These are phyloP conservation scores for Nephelium lappaceum DNA, from an alignment of 345 rosid species.

Conservation along the genomic window DNA sequence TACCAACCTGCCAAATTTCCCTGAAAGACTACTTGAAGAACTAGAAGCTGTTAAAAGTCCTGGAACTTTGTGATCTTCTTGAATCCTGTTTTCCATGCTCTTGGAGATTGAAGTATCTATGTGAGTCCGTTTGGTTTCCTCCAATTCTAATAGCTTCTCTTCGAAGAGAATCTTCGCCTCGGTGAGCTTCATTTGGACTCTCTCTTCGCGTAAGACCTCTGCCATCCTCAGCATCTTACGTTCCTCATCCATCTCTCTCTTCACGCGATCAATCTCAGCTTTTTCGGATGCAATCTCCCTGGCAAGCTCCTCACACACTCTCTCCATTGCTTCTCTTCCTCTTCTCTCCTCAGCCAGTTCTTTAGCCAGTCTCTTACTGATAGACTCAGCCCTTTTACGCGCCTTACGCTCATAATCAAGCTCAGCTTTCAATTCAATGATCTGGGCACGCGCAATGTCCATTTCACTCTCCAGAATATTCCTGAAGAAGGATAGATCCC, in stretches of 20 bases:
- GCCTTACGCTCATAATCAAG: conserved; percentile 66
- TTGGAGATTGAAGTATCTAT: conserved; percentile 13
- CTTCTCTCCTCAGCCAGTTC: conserved; percentile 66
- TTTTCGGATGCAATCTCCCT: conserved; percentile 50
- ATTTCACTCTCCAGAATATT: conserved; percentile 57
- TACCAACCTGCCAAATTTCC: conserved; percentile 34
- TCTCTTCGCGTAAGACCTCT: conserved; percentile 77
- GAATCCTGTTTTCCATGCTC: conserved; percentile 13
- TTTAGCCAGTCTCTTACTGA: conserved; percentile 63
- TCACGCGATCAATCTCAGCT: conserved; percentile 57
- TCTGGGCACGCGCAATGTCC: conserved; percentile 49
- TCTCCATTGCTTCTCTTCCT: conserved; percentile 64
- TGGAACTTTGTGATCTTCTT: conserved; percentile 28
- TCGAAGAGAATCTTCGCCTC: conserved; percentile 77
- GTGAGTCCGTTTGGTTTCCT: conserved; percentile 27
- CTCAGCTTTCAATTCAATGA: conserved; percentile 72
- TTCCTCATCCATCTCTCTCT: conserved; percentile 72
- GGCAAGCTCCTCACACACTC: conserved; percentile 61
- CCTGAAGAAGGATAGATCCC: conserved; percentile 67
- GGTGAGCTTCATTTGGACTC: conserved; percentile 87
- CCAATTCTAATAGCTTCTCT: conserved; percentile 63
- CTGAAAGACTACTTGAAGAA: conserved; percentile 28
- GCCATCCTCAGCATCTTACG: conserved; percentile 77
- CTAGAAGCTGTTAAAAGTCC: conserved; percentile 28
- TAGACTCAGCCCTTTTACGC: conserved; percentile 58